These are phyloP conservation scores for Hymenoscyphus fraxineus DNA, from an alignment of 2,329 filamentous ascomycete genomes.

Conservation along the genomic window DNA sequence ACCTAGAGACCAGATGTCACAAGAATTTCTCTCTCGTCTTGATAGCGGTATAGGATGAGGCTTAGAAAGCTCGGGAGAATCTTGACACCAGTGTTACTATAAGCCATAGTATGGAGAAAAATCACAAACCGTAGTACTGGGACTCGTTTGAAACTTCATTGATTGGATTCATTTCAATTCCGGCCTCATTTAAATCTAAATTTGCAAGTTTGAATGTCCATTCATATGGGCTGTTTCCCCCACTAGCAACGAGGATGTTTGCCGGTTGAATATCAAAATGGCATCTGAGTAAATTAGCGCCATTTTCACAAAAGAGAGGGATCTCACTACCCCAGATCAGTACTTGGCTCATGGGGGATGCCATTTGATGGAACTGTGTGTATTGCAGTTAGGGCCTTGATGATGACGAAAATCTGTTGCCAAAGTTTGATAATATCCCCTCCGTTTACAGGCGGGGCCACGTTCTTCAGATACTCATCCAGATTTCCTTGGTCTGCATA, in stretches of 20 bases:
- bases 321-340: neutral
- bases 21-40: neutral
- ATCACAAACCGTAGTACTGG: constrained; percentile 20
- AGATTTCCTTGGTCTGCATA: constrained; percentile 36
- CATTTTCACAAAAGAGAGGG: neutral
- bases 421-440: constrained; percentile 35
- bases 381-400: constrained; percentile 33
- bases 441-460: constrained; percentile 25
- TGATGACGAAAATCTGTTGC: constrained; percentile 31
- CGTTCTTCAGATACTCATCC: constrained; percentile 32
- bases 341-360: neutral
- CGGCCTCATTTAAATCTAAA: constrained; percentile 26
- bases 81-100: constrained; percentile 16
- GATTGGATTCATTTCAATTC: neutral
- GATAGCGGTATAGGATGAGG: constrained; percentile 8
- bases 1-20: constrained; percentile 37
- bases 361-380: neutral
- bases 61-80: constrained; percentile 34
- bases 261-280: constrained; percentile 33
- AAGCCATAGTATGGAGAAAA: neutral
- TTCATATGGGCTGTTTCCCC: constrained; percentile 20
- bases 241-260: constrained; percentile 33
- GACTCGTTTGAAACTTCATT: constrained; percentile 8
- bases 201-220: constrained; percentile 34
- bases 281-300: neutral